Base-by-base conservation (phyloP, 208 protist genomes). In the Trypanosoma rangeli region DNA sequence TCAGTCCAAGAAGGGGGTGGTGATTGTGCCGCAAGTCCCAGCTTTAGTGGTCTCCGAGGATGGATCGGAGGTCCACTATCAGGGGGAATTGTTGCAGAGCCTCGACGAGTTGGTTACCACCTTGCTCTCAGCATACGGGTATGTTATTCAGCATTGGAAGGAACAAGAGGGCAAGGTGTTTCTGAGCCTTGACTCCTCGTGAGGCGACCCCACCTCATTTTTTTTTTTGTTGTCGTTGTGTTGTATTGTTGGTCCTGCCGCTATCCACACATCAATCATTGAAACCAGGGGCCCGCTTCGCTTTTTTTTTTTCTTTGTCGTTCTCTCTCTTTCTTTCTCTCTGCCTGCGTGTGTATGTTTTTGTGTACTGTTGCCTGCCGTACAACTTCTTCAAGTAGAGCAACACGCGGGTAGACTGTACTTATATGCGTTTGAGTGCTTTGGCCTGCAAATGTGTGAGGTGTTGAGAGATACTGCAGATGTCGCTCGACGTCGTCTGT, bases 101-200 rank as follows among this genome's bases (percentile, higher is more conserved):
- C 63, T 94, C 42, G 88, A 89, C 42, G 78, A 90, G 68, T 73
- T 91, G 4, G 69, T 87, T 31, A 80, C 78, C n/a, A 76, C 82
- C 31, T 57, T 90, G 44, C 67, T 90, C 44, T 76, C 77, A 8
- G 83, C 78, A 9, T 90, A 91, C 64, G 83, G 83, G 28, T 91
- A 88, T 65, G 68, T 62, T 9, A 75, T 91, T n/a, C 78, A 89
- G 71, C 81, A 91, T 73, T 94, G 83, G 83, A 74, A 82, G 44
- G 74, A 84, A 22, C 35, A 64, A 10, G 78, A 83, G 22, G 84
- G 87, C 1, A 78, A 76, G 37, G 82, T 89, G 33, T 77, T 86
- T 70, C 62, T 90, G 22, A 72, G 70, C 37, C 69, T 92, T 37
- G 69, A 59, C 18, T 44, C 26, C n/a, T 42, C 33, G 22, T 73